Conservation (phyloP, 345 rosid species). For the Cardamine chenopodiifolia region DNA sequence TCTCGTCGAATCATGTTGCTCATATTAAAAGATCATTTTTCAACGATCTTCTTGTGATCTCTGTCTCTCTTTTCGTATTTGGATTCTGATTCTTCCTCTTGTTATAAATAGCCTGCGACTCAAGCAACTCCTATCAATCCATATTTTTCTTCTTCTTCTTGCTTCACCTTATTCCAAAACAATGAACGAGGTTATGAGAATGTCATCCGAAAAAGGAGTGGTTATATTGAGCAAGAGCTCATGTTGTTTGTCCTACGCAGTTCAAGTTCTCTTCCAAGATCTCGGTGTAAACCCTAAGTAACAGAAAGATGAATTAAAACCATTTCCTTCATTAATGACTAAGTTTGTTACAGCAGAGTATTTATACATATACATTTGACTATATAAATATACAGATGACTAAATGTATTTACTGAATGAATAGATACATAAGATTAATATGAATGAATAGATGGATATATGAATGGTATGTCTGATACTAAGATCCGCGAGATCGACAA, state of each 20-base stretch:
- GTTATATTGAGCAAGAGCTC: slow-evolving; percentile 84
- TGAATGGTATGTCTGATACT: too few relatives aligned
- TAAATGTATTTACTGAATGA: too few relatives aligned
- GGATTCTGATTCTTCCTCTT: slow-evolving; percentile 35
- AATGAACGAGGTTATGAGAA: slow-evolving; percentile 65
- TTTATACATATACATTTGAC: too few relatives aligned
- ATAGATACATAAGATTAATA: too few relatives aligned
- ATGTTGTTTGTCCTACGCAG: slow-evolving; percentile 73
- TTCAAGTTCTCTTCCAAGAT: slow-evolving; percentile 67
- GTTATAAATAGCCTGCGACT: slow-evolving; percentile 30
- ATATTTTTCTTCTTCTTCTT: slow-evolving; percentile 16
- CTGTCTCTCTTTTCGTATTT: background rate
- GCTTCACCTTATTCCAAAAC: background rate
- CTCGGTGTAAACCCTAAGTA: slow-evolving; percentile 66
- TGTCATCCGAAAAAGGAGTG: slow-evolving; percentile 64
- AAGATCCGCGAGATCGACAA: slow-evolving; percentile 66
- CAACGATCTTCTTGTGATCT: slow-evolving; percentile 21
- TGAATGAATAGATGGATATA: too few relatives aligned
- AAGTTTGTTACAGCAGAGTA: too few relatives aligned
- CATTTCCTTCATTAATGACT: too few relatives aligned
- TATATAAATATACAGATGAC: too few relatives aligned
- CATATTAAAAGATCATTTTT: slow-evolving; percentile 24
- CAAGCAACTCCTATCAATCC: background rate
- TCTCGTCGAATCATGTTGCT: slow-evolving; percentile 23
- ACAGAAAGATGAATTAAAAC: too few relatives aligned